Percentiles rank a stretch among this genome's conserved stretches.
Conservation (phyloP, 1,284 basidiomycete genomes). For the Tilletia indica region DNA sequence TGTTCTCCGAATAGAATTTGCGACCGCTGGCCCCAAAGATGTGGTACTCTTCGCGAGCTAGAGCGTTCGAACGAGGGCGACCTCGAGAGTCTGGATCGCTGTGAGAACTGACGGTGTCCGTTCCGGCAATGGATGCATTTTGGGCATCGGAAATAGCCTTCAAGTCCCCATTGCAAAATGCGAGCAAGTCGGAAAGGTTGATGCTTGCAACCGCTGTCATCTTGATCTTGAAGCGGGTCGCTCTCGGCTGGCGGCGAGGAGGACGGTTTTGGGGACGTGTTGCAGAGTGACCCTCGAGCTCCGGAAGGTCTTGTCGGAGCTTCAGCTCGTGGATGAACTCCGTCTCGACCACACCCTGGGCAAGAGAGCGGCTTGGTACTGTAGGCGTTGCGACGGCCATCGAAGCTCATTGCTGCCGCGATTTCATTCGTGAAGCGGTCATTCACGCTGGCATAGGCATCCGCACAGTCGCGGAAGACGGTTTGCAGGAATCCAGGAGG, state of each 20-base stretch:
- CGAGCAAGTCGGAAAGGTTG: constrained; percentile 27
- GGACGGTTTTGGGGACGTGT: constrained; percentile 16
- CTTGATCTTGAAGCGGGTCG: constrained; percentile 30
- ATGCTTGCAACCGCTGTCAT: constrained; percentile 28
- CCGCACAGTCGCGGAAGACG: constrained; percentile 12
- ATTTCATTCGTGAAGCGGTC: constrained; percentile 29
- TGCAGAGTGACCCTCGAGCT: constrained; percentile 25
- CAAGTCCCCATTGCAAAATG: constrained; percentile 30
- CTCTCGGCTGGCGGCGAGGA: neutral
- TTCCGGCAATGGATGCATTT: constrained; percentile 22
- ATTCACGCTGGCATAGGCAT: constrained; percentile 16
- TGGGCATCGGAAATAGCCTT: constrained; percentile 27
- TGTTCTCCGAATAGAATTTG: constrained; percentile 29
- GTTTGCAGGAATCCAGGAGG: constrained; percentile 9
- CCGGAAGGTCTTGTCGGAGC: constrained; percentile 20
- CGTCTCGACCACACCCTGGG: neutral
- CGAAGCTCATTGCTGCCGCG: constrained; percentile 27
- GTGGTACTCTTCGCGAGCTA: constrained; percentile 20
- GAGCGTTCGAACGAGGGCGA: constrained; percentile 23
- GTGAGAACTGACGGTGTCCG: neutral
- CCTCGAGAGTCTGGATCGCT: constrained; percentile 31
- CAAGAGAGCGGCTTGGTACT: constrained; percentile 21
- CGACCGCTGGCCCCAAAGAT: constrained; percentile 24
- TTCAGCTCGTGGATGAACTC: constrained; percentile 28
- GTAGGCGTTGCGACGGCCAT: constrained; percentile 33